Evolutionary conservation across 257 asterid genomes (phyloP), one percentile per base, ranked within the genome.

Genomic region (Cynanchum wilfordii): DNA sequence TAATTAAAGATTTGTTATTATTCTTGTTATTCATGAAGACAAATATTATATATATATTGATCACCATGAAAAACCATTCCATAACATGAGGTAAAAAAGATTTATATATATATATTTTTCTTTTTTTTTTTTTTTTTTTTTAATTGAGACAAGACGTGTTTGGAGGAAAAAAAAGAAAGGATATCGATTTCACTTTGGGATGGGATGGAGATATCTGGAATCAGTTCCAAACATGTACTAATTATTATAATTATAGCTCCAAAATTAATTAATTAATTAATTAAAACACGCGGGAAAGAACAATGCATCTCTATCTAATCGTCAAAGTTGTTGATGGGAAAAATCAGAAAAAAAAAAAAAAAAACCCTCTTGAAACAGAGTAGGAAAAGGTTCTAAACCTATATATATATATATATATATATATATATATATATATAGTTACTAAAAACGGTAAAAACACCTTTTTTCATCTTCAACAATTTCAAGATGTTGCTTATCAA

Each of bases 61-160:
- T 29, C 11, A 58, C 36, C 36, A 24, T 8, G 36, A 44, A 60
- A 60, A 13, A 10, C 29, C 19, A 13, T 60, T 60, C n/a, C 11
- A 25, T 44, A 3, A 4, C 56, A 16, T 51, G 56, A 54, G 58
- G 58, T 54, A n/a, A 17, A 59, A 59, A 49, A 3, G 56, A 56
- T n/a, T n/a, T n/a, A n/a, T n/a, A n/a, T n/a, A n/a, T n/a, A n/a
- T n/a, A n/a, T n/a, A n/a, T n/a, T n/a, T 33, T 33, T 33, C 4
- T 33, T 33, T 33, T 33, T 33, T 33, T 33, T 33, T 33, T 33
- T 4, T 25, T 44, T 44, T 44, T 44, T 44, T 47, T 47, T 11
- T 0, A 54, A 29, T 40, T 7, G 47, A 67, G 45, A 69, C 20
- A 36, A 81, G 72, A 82, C 76, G 82, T 78, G 84, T 64, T 17